Evolutionary conservation across 345 rosid genomes (phyloP), one percentile per base, ranked within the genome.

Genomic region (Pugionium cornutum): DNA sequence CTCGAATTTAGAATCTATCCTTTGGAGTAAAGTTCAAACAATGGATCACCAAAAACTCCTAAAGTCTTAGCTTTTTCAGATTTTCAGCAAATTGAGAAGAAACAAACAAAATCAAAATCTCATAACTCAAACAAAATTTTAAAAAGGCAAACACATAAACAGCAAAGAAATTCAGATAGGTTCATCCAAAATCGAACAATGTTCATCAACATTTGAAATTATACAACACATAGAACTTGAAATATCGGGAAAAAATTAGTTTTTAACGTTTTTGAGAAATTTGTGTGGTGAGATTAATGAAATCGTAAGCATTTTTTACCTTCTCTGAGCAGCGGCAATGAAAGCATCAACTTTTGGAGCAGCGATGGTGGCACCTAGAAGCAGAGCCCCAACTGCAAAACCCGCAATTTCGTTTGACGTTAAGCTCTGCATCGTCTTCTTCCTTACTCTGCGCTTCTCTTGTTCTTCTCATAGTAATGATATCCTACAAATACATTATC

Each of bases 351-450:
- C 70, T 52, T 83, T 86, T 1, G 92, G 87, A 39, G 92, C 92
- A 72, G 83, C 84, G 51, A 84, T 71, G 53, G 90, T 76, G 58
- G 84, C 86, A 62, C 82, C 77, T 0, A 89, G 70, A 48, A 89
- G 83, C 29, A 89, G 66, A 68, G 85, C 70, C 3, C 92, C 92
- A 1, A 89, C 90, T 5, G 85, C 92, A 4, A 81, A 77, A 26
- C 96, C 96, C 8, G 92, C 96, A 1, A 86, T n/a, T 76, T 88
- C 92, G 47, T 83, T 89, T 42, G 84, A 80, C 51, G 96, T 86
- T 64, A 86, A 74, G 61, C 75, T 73, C 40, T 80, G 80, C 96
- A 88, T 18, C 18, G 18, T 18, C 18, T 18, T 18, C 18, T 18
- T 18, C 18, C 18, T 18, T 18, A 18, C 18, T 18, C 18, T 18